Conservation (phyloP, 495 filamentous ascomycete genomes). For the Tuber melanosporum region DNA sequence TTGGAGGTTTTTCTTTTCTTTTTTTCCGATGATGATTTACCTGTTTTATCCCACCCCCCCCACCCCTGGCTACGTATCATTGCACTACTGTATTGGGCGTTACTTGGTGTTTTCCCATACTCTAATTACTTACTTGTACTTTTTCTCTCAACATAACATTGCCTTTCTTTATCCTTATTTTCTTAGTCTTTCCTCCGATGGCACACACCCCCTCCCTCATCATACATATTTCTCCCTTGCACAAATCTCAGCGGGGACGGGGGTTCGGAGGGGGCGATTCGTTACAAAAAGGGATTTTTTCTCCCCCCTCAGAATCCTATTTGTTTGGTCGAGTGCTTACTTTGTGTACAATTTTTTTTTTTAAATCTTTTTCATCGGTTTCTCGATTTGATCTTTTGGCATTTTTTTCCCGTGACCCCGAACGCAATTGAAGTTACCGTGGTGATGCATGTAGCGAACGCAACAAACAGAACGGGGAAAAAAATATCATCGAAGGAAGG, state of each 20-base stretch:
- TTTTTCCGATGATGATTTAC: not conserved
- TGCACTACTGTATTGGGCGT: conserved; percentile 41
- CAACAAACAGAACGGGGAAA: not conserved
- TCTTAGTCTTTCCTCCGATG: not conserved
- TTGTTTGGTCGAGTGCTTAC: not conserved
- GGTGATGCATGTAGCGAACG: not conserved
- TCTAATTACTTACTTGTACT: conserved; percentile 22
- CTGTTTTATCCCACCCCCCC: not conserved
- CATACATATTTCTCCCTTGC: not conserved
- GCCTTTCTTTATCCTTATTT: conserved; percentile 1
- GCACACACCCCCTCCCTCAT: not conserved
- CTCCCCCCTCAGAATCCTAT: not conserved
- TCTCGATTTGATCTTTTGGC: too few species aligned
- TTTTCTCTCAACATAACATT: conserved; percentile 8
- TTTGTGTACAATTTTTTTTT: not conserved
- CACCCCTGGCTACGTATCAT: not conserved
- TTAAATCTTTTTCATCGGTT: not conserved
- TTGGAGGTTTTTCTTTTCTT: not conserved
- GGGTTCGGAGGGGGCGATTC: not conserved
- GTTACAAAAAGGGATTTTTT: not conserved
- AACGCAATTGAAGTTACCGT: not conserved
- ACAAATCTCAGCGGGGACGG: not conserved
- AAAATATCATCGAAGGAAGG: not conserved
- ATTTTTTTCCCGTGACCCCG: not conserved
- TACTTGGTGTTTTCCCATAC: conserved; percentile 33